Base-by-base conservation (phyloP, 2,329 filamentous ascomycete species). In the Mycosphaerelloides madeirae region DNA sequence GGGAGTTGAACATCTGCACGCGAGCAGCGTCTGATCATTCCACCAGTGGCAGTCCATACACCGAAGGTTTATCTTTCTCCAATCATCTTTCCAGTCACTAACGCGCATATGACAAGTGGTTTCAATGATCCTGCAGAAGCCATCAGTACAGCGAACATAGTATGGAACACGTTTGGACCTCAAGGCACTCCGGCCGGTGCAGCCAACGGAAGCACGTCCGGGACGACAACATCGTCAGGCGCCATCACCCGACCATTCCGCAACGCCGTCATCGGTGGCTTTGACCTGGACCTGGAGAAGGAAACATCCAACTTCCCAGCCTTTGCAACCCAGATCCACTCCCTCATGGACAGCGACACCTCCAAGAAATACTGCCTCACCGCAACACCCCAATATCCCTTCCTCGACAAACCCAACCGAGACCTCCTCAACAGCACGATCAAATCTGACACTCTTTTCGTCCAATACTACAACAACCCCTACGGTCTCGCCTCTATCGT, bases 231-330 rank as follows among this genome's bases (percentile, higher is more conserved):
- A 33, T 16, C 40, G 7, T 22, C 40, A n/a, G 9, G 9, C 16
- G 25, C 31, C 5, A 68, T 68, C 6, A 71, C 78, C 44, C 78
- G 85, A 7, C 85, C 85, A 1, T 88, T 88, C 60, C 81, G 81
- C 42, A 65, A 68, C 11, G 78, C 80, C 8, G 71, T 78, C 3
- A 68, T 89, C 32, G 83, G 89, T 61, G 85, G 85, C 3, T 87
- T 89, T 62, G 85, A 89, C 65, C 80, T 88, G 52, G 85, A 89
- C 62, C 81, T 88, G 50, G 84, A 88, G 66, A 71, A 77, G 3
- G 64, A 65, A 2, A 75, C 77, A 12, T 64, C 65, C 37, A 81
- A 85, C 66, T 79, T 84, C 67, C 76, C 64, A 67, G 87, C 54
- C 32, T 62, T 70, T 29, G 65, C 59, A 13, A 43, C 43, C n/a